Conservation (phyloP, 75 land plant genomes). For the Picea glauca region DNA sequence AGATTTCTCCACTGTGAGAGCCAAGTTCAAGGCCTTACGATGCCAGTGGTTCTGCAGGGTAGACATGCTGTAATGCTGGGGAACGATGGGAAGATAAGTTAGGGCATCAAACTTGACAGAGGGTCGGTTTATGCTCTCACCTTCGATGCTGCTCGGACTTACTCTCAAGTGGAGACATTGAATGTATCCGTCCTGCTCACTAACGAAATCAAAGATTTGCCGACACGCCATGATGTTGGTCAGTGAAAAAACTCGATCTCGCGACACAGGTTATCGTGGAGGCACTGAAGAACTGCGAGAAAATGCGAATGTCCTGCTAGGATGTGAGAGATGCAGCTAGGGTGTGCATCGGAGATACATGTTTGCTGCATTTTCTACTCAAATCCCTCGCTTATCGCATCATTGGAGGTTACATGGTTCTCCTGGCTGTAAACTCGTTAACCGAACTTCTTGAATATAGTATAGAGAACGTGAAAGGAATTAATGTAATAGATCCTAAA, state of each 20-base stretch:
- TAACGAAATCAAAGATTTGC: background rate
- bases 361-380: conserved; percentile 72
- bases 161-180: no score
- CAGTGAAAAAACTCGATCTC: conserved; percentile 68
- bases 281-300: conserved; percentile 48
- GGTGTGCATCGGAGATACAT: conserved; percentile 83
- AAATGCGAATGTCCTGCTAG: conserved; percentile 69
- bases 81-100: no score
- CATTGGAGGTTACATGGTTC: conserved; percentile 68
- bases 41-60: no score
- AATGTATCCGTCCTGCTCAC: no score
- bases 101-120: no score
- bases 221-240: conserved; percentile 71
- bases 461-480: conserved; percentile 46
- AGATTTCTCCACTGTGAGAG: no score
- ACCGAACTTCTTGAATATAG: conserved; percentile 85
- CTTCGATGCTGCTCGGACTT: no score
- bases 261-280: conserved; percentile 73
- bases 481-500: background rate
- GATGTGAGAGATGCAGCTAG: conserved; percentile 79
- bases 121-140: no score
- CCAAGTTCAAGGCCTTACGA: no score
- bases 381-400: conserved; percentile 78
- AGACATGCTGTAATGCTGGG: no score
- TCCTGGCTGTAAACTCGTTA: conserved; percentile 68